These are phyloP conservation scores for Medicago ruthenica DNA, from an alignment of 306 rosid species.

Conservation along the genomic window DNA sequence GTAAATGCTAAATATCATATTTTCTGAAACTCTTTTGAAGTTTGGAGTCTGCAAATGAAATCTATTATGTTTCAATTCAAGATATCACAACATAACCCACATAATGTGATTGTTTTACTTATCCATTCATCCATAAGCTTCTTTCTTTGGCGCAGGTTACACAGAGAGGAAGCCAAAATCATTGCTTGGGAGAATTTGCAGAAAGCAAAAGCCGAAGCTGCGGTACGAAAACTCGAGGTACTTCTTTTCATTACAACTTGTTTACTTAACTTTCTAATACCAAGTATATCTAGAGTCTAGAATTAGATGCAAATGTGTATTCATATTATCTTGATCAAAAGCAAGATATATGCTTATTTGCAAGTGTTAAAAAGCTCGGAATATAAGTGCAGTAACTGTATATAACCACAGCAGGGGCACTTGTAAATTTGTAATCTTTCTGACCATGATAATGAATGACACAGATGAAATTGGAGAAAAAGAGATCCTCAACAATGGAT, in stretches of 20 bases:
- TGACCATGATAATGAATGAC: conserved; percentile 41
- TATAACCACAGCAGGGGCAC: background rate
- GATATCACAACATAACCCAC: conserved; percentile 1
- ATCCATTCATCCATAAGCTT: background rate
- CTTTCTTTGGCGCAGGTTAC: conserved; percentile 51
- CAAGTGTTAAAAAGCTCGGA: background rate
- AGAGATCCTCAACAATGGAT: conserved; percentile 77
- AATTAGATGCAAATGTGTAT: background rate
- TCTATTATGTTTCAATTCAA: background rate
- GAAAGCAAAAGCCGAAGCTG: conserved; percentile 91
- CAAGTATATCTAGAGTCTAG: background rate
- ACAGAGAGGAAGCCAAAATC: conserved; percentile 87
- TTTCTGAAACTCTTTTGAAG: background rate
- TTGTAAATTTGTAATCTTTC: background rate
- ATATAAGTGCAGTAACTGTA: background rate
- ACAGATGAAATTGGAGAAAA: conserved; percentile 90
- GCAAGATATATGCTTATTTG: conserved; percentile 4
- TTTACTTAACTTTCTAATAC: conserved; percentile 6
- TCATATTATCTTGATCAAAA: conserved; percentile 19
- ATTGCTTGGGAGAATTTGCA: conserved; percentile 91
- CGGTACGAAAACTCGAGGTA: conserved; percentile 86
- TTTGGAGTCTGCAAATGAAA: conserved; percentile 13
- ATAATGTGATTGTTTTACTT: conserved; percentile 20
- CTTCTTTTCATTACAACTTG: conserved; percentile 1
- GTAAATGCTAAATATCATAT: background rate